Percentiles rank a stretch among this genome's conserved stretches.
Evolutionary conservation across 2,329 filamentous ascomycete genomes (phyloP).

Genomic region (Fusarium torreyae): DNA sequence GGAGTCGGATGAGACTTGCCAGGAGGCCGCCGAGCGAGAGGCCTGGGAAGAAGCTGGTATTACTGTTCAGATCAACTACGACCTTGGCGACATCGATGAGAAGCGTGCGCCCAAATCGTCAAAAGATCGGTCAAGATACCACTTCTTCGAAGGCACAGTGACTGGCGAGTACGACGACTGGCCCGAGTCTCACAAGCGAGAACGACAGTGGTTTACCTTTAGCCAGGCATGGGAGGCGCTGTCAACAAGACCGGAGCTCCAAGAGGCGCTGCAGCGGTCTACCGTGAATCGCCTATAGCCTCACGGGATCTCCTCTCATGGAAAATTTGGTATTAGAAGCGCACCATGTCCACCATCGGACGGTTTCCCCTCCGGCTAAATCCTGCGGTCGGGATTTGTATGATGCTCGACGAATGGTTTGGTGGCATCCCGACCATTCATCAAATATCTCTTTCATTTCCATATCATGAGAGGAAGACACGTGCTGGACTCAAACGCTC

Average conservation of each 20-base stretch:
- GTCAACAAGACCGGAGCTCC: slow-evolving; percentile 84
- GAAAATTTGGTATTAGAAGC: slow-evolving; percentile 1
- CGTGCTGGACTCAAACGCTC: slow-evolving; percentile 13
- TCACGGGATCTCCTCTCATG: slow-evolving; percentile 12
- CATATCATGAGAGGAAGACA: slow-evolving; percentile 33
- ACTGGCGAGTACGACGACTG: slow-evolving; percentile 87
- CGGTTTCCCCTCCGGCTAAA: slow-evolving; percentile 2
- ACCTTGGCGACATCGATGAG: slow-evolving; percentile 90
- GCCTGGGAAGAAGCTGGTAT: slow-evolving; percentile 99
- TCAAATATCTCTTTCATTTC: slow-evolving; percentile 6
- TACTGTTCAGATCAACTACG: slow-evolving; percentile 84
- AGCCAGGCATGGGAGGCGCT: slow-evolving; percentile 84
- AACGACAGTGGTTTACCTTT: slow-evolving; percentile 91
- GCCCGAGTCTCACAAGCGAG: slow-evolving; percentile 95
- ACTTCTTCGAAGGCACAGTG: slow-evolving; percentile 91
- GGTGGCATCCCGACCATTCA: background rate
- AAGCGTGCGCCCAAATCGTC: slow-evolving; percentile 83
- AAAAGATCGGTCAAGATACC: slow-evolving; percentile 76
- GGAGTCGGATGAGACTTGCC: slow-evolving; percentile 93
- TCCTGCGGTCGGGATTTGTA: background rate
- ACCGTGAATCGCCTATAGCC: slow-evolving; percentile 69
- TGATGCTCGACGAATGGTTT: background rate
- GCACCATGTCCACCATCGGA: background rate
- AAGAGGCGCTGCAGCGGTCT: slow-evolving; percentile 88
- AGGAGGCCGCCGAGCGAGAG: slow-evolving; percentile 88